Base-by-base conservation (phyloP, 2,329 filamentous ascomycete genomes). In the Golovinomyces cichoracearum region DNA sequence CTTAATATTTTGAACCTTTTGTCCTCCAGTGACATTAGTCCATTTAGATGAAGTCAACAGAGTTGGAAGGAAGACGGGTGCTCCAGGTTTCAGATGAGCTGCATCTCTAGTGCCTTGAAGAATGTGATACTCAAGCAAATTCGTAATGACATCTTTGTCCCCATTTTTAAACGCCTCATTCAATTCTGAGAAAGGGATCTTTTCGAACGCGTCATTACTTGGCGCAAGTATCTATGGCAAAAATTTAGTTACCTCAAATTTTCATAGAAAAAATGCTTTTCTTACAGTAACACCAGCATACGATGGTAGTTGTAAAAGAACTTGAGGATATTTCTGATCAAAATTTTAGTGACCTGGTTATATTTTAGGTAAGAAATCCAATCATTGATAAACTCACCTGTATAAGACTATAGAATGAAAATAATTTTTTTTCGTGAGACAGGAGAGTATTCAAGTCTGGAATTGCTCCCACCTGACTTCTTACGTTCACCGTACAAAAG, bases 11-110 rank as follows among this genome's bases (percentile, higher is more conserved):
- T 58, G 50, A 22, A 73, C 63, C 48, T 64, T 63, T 53, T 72
- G 69, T 1, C 71, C 70, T 38, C 61, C 62, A 3, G 67, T 67
- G 33, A 73, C 67, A 55, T 69, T 70, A 31, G 64, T 67, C 59
- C 64, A 72, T 21, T 54, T 57, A 9, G 61, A 31, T 35, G 63
- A 60, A 5, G 57, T 62, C 44, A 73, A 61, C 17, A 70, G 62
- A 1, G 68, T 70, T 26, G 64, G 58, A 29, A 64, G 59, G 49
- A 69, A 66, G 1, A 59, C 51, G 31, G 71, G 61, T 17, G 57
- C 58, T 6, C 56, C 60, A 5, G 63, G 63, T 6, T 57, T 48
- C 19, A 58, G 54, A 45, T 51, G 46, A 3, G 51, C 50, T 3
- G 58, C 56, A 4, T 60, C 56, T 40, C 55, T 56, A 6, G 54